phyloP scores from a whole-genome alignment of 2,329 filamentous ascomycete genomes.

The Trichophyton equinum region DNA sequence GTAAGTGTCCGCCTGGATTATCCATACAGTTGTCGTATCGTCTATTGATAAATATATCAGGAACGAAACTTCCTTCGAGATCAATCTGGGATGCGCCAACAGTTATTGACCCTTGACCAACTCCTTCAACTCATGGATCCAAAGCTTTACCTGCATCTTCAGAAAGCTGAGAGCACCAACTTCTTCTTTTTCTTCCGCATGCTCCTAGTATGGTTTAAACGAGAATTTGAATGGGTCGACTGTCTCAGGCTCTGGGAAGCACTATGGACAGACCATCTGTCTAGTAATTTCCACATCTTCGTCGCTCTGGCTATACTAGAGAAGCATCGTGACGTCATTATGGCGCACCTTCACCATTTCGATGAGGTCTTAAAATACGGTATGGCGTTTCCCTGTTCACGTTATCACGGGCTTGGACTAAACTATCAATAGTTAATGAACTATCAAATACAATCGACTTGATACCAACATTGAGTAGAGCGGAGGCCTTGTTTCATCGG shows the following conservation, averaged over 20 bases:
- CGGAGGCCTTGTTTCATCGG: slow-evolving; percentile 74
- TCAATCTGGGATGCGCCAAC: slow-evolving; percentile 88
- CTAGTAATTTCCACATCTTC: slow-evolving; percentile 86
- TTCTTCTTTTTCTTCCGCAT: slow-evolving; percentile 99
- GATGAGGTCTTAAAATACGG: slow-evolving; percentile 95
- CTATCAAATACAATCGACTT: slow-evolving; percentile 88
- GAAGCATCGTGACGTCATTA: slow-evolving; percentile 91
- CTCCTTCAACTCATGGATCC: slow-evolving; percentile 96
- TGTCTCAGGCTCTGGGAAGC: slow-evolving; percentile 81
- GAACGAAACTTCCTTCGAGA: slow-evolving; percentile 93
- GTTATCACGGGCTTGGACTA: not conserved
- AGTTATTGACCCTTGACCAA: slow-evolving; percentile 82
- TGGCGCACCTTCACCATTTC: slow-evolving; percentile 85
- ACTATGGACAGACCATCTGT: slow-evolving; percentile 86
- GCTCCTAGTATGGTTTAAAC: slow-evolving; percentile 97
- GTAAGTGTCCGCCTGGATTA: slow-evolving; percentile 23
- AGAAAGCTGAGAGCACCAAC: slow-evolving; percentile 86
- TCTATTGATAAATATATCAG: slow-evolving; percentile 21
- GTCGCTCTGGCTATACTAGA: slow-evolving; percentile 87
- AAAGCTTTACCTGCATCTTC: slow-evolving; percentile 78
- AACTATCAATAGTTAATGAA: slow-evolving; percentile 65
- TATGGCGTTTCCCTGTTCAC: slow-evolving; percentile 35
- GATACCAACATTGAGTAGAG: slow-evolving; percentile 69
- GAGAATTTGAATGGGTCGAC: slow-evolving; percentile 84
- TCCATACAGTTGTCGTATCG: not conserved